Evolutionary conservation across 179 eudicot genomes (phyloP).

Genomic region (Silene coronaria): DNA sequence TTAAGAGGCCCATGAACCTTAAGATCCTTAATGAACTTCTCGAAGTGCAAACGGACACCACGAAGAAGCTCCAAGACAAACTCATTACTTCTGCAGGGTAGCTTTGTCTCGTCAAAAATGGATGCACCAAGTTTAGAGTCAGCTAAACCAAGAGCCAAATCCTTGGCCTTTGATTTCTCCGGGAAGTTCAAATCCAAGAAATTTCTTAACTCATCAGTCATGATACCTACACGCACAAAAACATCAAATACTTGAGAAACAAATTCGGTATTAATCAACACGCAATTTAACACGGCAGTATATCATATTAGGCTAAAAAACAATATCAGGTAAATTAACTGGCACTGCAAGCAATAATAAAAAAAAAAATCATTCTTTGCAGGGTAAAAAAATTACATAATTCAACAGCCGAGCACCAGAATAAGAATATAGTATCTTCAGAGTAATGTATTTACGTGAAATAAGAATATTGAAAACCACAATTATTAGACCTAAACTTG

Average conservation of each 20-base stretch:
- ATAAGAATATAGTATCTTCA: no score
- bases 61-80: conserved; percentile 87
- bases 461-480: neutral
- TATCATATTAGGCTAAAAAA: neutral
- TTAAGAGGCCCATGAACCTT: conserved; percentile 41
- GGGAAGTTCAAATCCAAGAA: conserved; percentile 70
- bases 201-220: conserved; percentile 80
- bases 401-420: no score
- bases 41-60: conserved; percentile 84
- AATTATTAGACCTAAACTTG: neutral
- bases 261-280: neutral
- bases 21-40: conserved; percentile 63
- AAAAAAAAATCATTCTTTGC: no score
- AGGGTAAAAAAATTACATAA: no score
- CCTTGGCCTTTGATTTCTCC: conserved; percentile 61
- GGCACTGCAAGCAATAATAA: no score
- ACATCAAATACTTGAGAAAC: neutral
- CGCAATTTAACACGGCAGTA: neutral
- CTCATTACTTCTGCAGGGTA: conserved; percentile 81
- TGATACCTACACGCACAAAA: conserved; percentile 43
- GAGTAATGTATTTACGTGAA: no score
- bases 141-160: conserved; percentile 65
- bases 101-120: conserved; percentile 63
- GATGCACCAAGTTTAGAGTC: conserved; percentile 81
- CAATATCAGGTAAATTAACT: no score